phyloP scores from a whole-genome alignment of 495 filamentous ascomycete species.

The Clavariopsis aquatica region DNA sequence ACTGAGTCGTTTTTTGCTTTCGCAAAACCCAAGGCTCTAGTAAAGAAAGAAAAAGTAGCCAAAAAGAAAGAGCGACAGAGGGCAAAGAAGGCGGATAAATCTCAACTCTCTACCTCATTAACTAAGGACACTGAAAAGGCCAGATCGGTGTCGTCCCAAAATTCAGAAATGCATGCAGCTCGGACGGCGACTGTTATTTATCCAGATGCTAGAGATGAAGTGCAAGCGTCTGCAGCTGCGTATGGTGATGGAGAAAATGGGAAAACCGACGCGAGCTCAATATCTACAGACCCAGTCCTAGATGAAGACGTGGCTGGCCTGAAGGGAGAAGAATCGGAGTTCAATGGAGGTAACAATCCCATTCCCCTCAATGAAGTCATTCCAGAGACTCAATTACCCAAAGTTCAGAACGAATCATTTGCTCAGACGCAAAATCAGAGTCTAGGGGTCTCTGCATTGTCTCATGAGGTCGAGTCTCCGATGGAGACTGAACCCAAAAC shows the following conservation, averaged over 20 bases:
- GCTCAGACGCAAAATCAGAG: background rate
- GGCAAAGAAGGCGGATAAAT: constrained; percentile 8
- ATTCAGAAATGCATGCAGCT: background rate
- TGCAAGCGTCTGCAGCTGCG: background rate
- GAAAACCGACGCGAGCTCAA: background rate
- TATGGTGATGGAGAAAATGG: background rate
- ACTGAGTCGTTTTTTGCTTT: constrained; percentile 33
- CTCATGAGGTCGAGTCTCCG: background rate
- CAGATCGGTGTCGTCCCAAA: background rate
- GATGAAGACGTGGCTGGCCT: background rate
- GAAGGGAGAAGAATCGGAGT: background rate
- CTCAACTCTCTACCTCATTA: background rate
- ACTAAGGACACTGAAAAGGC: background rate
- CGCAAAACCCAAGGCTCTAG: constrained; percentile 20
- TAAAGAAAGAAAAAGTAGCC: constrained; percentile 17
- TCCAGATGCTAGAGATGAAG: background rate
- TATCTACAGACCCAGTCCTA: background rate
- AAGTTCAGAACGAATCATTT: constrained; percentile 1
- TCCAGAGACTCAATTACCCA: constrained; percentile 2
- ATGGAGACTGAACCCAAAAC: background rate
- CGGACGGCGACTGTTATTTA: too few relatives aligned
- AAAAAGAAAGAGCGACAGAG: constrained; percentile 34
- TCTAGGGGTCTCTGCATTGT: background rate
- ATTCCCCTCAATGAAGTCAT: background rate
- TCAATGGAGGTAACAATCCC: background rate